A percentile compares a stretch with the other conserved stretches of the same genome.
Evolutionary conservation across 2,329 filamentous ascomycete genomes (phyloP).

Genomic region (Apiospora rasikravindrae): DNA sequence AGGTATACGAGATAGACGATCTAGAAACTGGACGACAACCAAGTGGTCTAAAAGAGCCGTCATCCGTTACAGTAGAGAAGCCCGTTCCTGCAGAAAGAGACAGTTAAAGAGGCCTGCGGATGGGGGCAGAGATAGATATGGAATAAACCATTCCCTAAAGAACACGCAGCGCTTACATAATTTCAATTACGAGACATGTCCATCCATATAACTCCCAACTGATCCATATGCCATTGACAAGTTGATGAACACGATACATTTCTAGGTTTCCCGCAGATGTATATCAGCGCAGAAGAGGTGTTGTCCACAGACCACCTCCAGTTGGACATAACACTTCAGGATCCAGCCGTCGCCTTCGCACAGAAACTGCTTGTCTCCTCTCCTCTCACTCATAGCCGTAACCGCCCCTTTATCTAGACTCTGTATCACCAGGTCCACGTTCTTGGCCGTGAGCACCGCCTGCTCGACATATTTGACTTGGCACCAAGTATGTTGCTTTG

Average conservation of each 20-base stretch:
- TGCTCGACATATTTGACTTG: not conserved
- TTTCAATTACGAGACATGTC: not conserved
- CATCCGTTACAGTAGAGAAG: not conserved
- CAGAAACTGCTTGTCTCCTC: not conserved
- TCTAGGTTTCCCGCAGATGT: not conserved
- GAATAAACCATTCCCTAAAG: not conserved
- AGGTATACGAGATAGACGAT: not conserved
- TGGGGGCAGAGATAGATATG: not conserved
- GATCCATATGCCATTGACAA: not conserved
- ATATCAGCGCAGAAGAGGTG: not conserved
- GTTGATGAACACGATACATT: not conserved
- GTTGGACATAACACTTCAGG: not conserved
- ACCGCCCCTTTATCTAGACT: not conserved
- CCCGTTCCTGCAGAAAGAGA: not conserved
- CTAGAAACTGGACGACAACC: not conserved
- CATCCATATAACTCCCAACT: not conserved
- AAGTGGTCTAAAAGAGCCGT: not conserved
- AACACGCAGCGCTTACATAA: not conserved
- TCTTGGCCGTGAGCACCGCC: not conserved
- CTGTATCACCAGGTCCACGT: not conserved
- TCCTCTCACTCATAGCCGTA: not conserved
- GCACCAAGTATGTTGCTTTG: not conserved
- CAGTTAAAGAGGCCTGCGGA: not conserved
- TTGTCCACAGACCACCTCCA: not conserved
- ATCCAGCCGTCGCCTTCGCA: not conserved